These are phyloP conservation scores for Wickerhamiella parazyma DNA, from an alignment of 805 yeast genomes.

Conservation along the genomic window DNA sequence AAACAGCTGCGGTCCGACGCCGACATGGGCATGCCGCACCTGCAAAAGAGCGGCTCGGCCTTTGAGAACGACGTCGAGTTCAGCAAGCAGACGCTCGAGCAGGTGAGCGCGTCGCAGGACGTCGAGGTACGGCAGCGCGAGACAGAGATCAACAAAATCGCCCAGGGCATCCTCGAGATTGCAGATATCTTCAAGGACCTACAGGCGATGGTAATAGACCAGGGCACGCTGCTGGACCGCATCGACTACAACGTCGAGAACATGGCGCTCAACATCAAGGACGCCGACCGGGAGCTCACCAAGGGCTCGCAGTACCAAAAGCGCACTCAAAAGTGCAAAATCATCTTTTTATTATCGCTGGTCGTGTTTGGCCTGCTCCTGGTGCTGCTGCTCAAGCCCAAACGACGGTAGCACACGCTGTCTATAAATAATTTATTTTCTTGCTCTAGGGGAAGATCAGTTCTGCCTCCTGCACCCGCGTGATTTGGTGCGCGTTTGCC, in stretches of 20 bases:
- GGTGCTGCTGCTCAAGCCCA: constrained; percentile 47
- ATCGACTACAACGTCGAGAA: constrained; percentile 83
- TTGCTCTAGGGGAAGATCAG: constrained; percentile 13
- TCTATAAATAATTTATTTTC: constrained; percentile 5
- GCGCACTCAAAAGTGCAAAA: constrained; percentile 79
- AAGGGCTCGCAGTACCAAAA: constrained; percentile 74
- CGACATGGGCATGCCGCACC: constrained; percentile 20
- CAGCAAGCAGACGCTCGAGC: constrained; percentile 27
- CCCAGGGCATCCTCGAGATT: constrained; percentile 88
- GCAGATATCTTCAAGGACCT: constrained; percentile 87
- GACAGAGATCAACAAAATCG: constrained; percentile 75
- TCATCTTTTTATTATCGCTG: constrained; percentile 59
- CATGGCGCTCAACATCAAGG: constrained; percentile 61
- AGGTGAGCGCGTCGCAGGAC: constrained; percentile 7
- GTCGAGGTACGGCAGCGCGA: constrained; percentile 50
- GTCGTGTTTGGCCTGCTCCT: constrained; percentile 60
- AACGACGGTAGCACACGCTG: constrained; percentile 9
- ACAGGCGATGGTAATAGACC: constrained; percentile 85
- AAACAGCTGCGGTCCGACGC: constrained; percentile 74
- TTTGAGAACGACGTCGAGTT: constrained; percentile 28
- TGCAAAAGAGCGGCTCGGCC: constrained; percentile 17
- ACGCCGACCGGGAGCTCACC: constrained; percentile 63
- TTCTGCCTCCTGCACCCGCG: constrained; percentile 8
- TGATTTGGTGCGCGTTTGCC: constrained; percentile 2
- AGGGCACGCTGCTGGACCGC: constrained; percentile 85